A percentile compares a stretch with the other conserved stretches of the same genome.
Conservation (phyloP, 1,139 yeast genomes). For the Yamadazyma epiphylla region DNA sequence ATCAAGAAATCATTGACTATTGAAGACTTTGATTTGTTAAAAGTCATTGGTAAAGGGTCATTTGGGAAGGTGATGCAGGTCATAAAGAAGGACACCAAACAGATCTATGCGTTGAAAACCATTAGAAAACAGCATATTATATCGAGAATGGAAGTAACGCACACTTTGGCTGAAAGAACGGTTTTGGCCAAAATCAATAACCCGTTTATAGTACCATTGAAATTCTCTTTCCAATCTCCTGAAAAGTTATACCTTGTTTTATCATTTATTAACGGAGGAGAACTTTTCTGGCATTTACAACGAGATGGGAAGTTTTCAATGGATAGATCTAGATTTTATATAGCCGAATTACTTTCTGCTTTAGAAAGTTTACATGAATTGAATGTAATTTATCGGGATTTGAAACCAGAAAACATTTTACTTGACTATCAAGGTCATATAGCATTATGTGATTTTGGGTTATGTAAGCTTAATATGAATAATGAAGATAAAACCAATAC, state of each 20-base stretch:
- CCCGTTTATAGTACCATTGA: slow-evolving; percentile 97
- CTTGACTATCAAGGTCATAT: slow-evolving; percentile 96
- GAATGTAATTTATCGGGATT: slow-evolving; percentile 90
- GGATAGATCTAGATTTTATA: slow-evolving; percentile 87
- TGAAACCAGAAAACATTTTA: slow-evolving; percentile 92
- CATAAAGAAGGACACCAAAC: slow-evolving; percentile 88
- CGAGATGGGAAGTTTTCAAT: slow-evolving; percentile 85
- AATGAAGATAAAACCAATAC: slow-evolving; percentile 87
- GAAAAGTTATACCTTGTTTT: slow-evolving; percentile 88
- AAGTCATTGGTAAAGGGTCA: slow-evolving; percentile 96
- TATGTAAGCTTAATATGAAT: slow-evolving; percentile 92
- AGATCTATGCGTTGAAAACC: slow-evolving; percentile 90
- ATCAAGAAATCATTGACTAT: slow-evolving; percentile 69
- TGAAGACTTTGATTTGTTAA: slow-evolving; percentile 87
- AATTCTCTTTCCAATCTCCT: slow-evolving; percentile 93
- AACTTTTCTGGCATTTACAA: slow-evolving; percentile 90
- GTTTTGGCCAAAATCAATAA: slow-evolving; percentile 89
- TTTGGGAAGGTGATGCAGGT: slow-evolving; percentile 99
- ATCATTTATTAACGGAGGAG: slow-evolving; percentile 96
- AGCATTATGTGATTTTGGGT: slow-evolving; percentile 94
- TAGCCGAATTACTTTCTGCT: slow-evolving; percentile 90
- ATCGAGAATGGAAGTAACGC: slow-evolving; percentile 91
- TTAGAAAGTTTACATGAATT: slow-evolving; percentile 86
- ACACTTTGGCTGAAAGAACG: slow-evolving; percentile 92
- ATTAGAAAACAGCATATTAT: slow-evolving; percentile 92